phyloP scores from a whole-genome alignment of 192 early-diverging fungal species.

The Obelidium mucronatum region DNA sequence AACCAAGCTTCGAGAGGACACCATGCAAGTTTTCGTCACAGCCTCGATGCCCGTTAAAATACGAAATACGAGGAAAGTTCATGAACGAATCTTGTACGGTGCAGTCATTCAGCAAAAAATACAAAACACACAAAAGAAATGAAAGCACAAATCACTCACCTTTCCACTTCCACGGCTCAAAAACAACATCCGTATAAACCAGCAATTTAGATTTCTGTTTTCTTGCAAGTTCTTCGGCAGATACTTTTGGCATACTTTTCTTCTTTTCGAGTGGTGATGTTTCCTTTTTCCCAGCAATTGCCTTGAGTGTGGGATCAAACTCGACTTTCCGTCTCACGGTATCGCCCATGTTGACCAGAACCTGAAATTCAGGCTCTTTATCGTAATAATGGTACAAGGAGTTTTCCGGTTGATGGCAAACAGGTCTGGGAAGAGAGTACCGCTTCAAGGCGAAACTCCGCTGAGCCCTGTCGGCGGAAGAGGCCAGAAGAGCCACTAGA shows the following conservation, averaged over 20 bases:
- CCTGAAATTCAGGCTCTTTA: constrained; percentile 11
- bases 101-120: not conserved
- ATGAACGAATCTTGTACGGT: constrained; percentile 7
- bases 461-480: no score
- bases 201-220: constrained; percentile 10
- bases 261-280: not conserved
- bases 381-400: constrained; percentile 26
- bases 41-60: constrained; percentile 18
- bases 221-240: not conserved
- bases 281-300: not conserved
- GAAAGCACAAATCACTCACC: not conserved
- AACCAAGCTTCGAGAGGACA: not conserved
- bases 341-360: not conserved
- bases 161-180: constrained; percentile 23
- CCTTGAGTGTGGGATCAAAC: not conserved
- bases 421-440: no score
- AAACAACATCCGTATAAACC: not conserved
- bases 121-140: not conserved
- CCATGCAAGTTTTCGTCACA: constrained; percentile 22
- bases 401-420: constrained; percentile 74
- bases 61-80: not conserved
- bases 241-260: not conserved
- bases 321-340: not conserved
- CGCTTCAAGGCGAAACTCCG: no score
- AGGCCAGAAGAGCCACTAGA: no score